Percentiles rank a stretch among this genome's conserved stretches.
Conservation (phyloP, 805 yeast genomes). For the Komagataella ulmi region DNA sequence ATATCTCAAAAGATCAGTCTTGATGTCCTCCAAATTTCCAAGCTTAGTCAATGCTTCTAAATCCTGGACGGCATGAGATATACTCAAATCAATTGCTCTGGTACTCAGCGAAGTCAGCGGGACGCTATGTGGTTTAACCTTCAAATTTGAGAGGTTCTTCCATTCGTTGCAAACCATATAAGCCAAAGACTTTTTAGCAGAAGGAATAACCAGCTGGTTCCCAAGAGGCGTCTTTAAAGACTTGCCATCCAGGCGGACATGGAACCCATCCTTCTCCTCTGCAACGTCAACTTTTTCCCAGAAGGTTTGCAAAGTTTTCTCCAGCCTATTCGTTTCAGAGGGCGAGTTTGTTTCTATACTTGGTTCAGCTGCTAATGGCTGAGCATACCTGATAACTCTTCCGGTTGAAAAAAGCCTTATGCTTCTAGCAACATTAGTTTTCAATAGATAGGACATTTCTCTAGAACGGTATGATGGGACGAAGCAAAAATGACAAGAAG, state of each 20-base stretch:
- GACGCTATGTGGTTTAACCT: constrained; percentile 62
- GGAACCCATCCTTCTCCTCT: constrained; percentile 22
- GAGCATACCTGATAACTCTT: neutral
- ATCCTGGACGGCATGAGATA: constrained; percentile 22
- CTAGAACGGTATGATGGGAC: neutral
- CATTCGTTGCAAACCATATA: constrained; percentile 77
- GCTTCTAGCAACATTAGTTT: neutral
- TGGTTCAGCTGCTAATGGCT: constrained; percentile 12
- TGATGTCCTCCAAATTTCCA: constrained; percentile 46
- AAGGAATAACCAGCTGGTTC: constrained; percentile 51
- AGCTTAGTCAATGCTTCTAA: constrained; percentile 43
- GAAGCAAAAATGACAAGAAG: neutral
- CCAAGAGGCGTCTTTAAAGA: constrained; percentile 82
- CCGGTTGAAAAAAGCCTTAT: neutral
- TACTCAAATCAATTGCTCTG: constrained; percentile 67
- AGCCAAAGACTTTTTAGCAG: constrained; percentile 47
- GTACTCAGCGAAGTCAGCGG: constrained; percentile 85
- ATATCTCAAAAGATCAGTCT: constrained; percentile 56
- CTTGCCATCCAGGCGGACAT: constrained; percentile 58
- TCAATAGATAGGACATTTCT: neutral
- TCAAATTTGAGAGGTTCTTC: constrained; percentile 54
- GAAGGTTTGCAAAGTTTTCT: constrained; percentile 58
- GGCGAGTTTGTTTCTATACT: constrained; percentile 32
- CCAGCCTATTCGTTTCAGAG: constrained; percentile 56
- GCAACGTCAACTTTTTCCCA: constrained; percentile 59